Percentiles rank a stretch among this genome's conserved stretches.
Evolutionary conservation across 805 yeast species (phyloP).

Genomic region (Candida schatavii): DNA sequence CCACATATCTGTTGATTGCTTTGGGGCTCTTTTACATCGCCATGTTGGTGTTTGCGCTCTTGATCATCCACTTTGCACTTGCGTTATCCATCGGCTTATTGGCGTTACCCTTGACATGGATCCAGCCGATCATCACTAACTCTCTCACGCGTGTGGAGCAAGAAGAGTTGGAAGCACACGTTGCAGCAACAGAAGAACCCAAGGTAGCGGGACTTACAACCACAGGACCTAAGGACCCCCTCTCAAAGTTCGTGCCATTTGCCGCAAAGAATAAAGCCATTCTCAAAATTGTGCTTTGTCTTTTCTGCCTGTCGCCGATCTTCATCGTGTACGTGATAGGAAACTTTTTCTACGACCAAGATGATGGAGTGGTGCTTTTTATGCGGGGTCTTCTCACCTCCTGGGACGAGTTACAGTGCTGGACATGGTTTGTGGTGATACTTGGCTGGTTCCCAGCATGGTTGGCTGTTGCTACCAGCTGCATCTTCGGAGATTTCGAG

Average conservation of each 20-base stretch:
- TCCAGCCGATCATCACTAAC: slow-evolving; percentile 35
- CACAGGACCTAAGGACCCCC: slow-evolving; percentile 4
- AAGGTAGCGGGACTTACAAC: not conserved
- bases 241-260: slow-evolving; percentile 2
- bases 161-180: not conserved
- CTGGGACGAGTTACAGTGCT: slow-evolving; percentile 68
- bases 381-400: slow-evolving; percentile 55
- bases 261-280: slow-evolving; percentile 11
- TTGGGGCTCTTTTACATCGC: slow-evolving; percentile 58
- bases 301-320: slow-evolving; percentile 53
- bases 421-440: slow-evolving; percentile 80
- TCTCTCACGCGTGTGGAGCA: slow-evolving; percentile 5
- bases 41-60: slow-evolving; percentile 64
- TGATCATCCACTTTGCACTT: slow-evolving; percentile 82
- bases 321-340: slow-evolving; percentile 24
- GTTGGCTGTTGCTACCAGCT: slow-evolving; percentile 40
- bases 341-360: slow-evolving; percentile 16
- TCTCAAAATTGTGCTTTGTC: slow-evolving; percentile 29
- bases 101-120: slow-evolving; percentile 73
- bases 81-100: slow-evolving; percentile 68
- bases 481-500: slow-evolving; percentile 28
- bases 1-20: slow-evolving; percentile 34
- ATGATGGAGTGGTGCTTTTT: slow-evolving; percentile 33
- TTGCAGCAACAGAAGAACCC: slow-evolving; percentile 9
- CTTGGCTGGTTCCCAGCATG: slow-evolving; percentile 85